phyloP scores from a whole-genome alignment of 164 flowering plant species.

The Protea cynaroides region DNA sequence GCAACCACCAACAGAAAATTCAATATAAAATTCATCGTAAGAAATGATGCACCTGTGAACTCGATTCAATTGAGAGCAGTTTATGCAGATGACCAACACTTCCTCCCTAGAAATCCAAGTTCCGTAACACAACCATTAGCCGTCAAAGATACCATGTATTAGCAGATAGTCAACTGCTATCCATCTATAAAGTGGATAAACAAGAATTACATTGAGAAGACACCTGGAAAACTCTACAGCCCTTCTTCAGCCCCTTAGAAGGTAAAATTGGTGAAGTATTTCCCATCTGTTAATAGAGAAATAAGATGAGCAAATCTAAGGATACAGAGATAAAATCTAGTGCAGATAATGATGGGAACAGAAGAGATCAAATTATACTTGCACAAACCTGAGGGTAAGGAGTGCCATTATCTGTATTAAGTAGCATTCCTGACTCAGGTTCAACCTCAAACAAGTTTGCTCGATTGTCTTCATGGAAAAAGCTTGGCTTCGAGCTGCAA shows the following conservation, averaged over 20 bases:
- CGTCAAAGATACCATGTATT: not conserved
- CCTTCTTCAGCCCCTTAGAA: constrained; percentile 28
- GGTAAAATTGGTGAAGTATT: constrained; percentile 32
- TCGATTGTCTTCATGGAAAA: constrained; percentile 84
- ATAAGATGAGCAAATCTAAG: not conserved
- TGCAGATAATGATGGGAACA: constrained; percentile 2
- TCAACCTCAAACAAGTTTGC: constrained; percentile 88
- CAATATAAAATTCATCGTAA: too few species aligned
- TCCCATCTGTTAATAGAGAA: constrained; percentile 47
- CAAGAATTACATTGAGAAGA: not conserved
- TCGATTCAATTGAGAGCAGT: constrained; percentile 79
- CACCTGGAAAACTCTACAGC: constrained; percentile 83
- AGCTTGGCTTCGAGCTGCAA: constrained; percentile 82
- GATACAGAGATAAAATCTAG: constrained; percentile 1
- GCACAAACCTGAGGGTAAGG: constrained; percentile 71
- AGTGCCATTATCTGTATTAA: constrained; percentile 88
- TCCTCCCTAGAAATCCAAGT: constrained; percentile 60
- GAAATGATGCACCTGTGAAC: constrained; percentile 71
- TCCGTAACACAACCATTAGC: constrained; percentile 3
- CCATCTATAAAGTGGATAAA: constrained; percentile 1
- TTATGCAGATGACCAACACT: constrained; percentile 92
- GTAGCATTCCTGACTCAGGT: constrained; percentile 80
- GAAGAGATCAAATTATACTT: not conserved
- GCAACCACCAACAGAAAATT: too few species aligned
- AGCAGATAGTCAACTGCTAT: not conserved